Evolutionary conservation across 2,329 filamentous ascomycete genomes (phyloP).

Genomic region (Epichloe bromicola): DNA sequence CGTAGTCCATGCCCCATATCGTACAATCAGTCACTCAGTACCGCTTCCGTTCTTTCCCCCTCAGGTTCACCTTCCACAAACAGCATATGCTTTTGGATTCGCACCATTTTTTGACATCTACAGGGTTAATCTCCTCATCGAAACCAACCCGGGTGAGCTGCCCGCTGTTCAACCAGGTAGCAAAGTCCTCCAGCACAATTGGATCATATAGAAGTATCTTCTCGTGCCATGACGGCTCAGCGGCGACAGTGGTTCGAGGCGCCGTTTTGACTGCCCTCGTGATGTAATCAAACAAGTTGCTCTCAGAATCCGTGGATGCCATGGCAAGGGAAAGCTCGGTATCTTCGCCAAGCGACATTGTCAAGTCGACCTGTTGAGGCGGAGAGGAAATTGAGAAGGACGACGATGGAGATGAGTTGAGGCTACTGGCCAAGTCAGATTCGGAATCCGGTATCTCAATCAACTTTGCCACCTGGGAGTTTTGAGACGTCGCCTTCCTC

Average conservation of each 20-base stretch:
- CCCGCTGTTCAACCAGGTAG: constrained; percentile 68
- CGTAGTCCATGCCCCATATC: not conserved
- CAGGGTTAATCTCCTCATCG: constrained; percentile 49
- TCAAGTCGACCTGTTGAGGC: constrained; percentile 28
- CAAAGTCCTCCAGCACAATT: constrained; percentile 74
- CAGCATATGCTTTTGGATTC: constrained; percentile 79
- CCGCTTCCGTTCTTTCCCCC: constrained; percentile 39
- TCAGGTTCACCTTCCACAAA: constrained; percentile 49
- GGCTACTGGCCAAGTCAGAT: constrained; percentile 20
- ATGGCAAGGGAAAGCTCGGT: constrained; percentile 28
- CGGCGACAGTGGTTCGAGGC: constrained; percentile 35
- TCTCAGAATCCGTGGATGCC: constrained; percentile 28
- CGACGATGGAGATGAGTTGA: constrained; percentile 22
- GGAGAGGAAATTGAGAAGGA: constrained; percentile 31
- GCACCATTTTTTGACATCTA: constrained; percentile 79
- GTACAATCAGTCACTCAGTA: not conserved
- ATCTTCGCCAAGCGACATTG: constrained; percentile 30
- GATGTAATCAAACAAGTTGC: constrained; percentile 37
- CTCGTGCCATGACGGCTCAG: constrained; percentile 65
- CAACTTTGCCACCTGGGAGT: constrained; percentile 7
- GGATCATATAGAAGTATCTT: constrained; percentile 92
- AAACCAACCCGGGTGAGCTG: constrained; percentile 49
- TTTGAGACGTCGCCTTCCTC: constrained; percentile 3
- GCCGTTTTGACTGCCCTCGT: constrained; percentile 39
- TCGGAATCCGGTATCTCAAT: constrained; percentile 43